Conservation (phyloP, 345 rosid genomes). For the Euphorbia tirucalli region DNA sequence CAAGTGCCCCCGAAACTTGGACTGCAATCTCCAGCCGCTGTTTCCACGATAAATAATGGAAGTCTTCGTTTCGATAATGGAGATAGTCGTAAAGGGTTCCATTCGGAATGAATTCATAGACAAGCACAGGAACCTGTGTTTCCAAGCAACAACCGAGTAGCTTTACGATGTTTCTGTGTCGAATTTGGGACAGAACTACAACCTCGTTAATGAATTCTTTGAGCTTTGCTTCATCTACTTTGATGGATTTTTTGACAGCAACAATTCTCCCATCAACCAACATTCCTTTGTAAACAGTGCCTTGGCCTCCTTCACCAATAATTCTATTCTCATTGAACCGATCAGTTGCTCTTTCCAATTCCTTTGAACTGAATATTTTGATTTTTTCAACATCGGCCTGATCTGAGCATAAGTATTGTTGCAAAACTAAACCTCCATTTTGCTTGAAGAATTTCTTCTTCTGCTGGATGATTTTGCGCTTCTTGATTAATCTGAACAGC, state of each 20-base stretch:
- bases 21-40: conserved; percentile 4
- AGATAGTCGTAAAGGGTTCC: conserved; percentile 15
- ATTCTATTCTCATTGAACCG: conserved; percentile 5
- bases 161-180: conserved; percentile 13
- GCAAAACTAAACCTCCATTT: conserved; percentile 3
- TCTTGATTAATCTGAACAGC: neutral
- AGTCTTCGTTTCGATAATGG: conserved; percentile 4
- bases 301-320: conserved; percentile 14
- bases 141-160: conserved; percentile 9
- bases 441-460: conserved; percentile 3
- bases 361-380: conserved; percentile 3
- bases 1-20: conserved; percentile 4
- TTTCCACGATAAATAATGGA: conserved; percentile 9
- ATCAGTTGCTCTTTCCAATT: conserved; percentile 8
- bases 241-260: conserved; percentile 10
- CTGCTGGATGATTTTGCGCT: neutral
- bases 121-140: conserved; percentile 8
- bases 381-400: no score
- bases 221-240: neutral
- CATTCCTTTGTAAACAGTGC: conserved; percentile 18
- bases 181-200: conserved; percentile 8
- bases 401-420: neutral
- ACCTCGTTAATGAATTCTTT: conserved; percentile 16
- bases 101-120: conserved; percentile 16
- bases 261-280: conserved; percentile 3